These are phyloP conservation scores for Diplodia intermedia DNA, from an alignment of 2,329 filamentous ascomycete genomes.

Conservation along the genomic window DNA sequence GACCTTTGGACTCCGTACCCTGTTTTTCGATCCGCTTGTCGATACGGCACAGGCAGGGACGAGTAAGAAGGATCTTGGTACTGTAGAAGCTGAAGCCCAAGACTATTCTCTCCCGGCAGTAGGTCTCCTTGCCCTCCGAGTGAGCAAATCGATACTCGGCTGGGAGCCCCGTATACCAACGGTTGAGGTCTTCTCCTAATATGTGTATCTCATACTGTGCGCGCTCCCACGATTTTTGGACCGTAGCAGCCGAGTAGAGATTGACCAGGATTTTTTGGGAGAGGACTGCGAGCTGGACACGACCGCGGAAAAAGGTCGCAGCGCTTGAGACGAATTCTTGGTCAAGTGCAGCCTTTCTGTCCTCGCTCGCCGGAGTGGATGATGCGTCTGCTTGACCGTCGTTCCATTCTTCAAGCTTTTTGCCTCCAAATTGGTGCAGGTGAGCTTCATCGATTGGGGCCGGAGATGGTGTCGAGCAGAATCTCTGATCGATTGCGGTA, in stretches of 20 bases:
- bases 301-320: constrained; percentile 32
- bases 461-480: constrained; percentile 45
- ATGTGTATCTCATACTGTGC: constrained; percentile 43
- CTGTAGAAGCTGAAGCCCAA: constrained; percentile 46
- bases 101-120: constrained; percentile 41
- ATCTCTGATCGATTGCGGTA: constrained; percentile 40
- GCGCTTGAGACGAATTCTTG: background rate
- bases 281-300: constrained; percentile 41
- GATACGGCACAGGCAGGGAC: constrained; percentile 49
- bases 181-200: constrained; percentile 43
- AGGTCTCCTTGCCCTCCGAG: background rate
- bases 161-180: constrained; percentile 44
- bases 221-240: constrained; percentile 45
- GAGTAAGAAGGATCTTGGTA: constrained; percentile 47
- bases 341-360: background rate
- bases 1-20: constrained; percentile 40
- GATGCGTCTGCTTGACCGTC: background rate
- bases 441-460: constrained; percentile 39
- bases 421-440: background rate
- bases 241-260: constrained; percentile 44
- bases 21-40: constrained; percentile 44
- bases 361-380: background rate
- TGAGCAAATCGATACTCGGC: constrained; percentile 41
- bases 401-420: constrained; percentile 3
- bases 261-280: constrained; percentile 41